These are phyloP conservation scores for Salicornia ramosissima DNA, from an alignment of 148 eudicot species.

Conservation along the genomic window DNA sequence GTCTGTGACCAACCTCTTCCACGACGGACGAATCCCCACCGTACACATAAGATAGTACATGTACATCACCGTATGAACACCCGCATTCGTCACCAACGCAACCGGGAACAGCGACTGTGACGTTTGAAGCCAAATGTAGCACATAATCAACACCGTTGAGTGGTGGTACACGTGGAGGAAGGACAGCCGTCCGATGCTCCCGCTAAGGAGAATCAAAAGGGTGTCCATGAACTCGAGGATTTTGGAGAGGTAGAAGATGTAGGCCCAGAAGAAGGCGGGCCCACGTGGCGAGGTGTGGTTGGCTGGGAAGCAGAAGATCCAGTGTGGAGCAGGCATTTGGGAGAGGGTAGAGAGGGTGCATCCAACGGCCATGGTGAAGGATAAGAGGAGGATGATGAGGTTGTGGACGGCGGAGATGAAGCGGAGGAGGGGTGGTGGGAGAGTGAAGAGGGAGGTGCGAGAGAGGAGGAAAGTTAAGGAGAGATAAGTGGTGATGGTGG, in stretches of 20 bases:
- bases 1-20: slow-evolving; percentile 83
- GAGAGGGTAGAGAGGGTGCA: slow-evolving; percentile 54
- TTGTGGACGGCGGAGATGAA: slow-evolving; percentile 47
- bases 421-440: slow-evolving; percentile 43
- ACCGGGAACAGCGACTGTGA: slow-evolving; percentile 60
- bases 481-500: slow-evolving; percentile 53
- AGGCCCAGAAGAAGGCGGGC: slow-evolving; percentile 79
- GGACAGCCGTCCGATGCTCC: slow-evolving; percentile 45
- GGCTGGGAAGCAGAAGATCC: slow-evolving; percentile 72
- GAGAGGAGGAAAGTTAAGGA: slow-evolving; percentile 43
- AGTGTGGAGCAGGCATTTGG: slow-evolving; percentile 30
- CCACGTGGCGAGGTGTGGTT: slow-evolving; percentile 48
- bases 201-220: slow-evolving; percentile 44
- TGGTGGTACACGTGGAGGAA: slow-evolving; percentile 98
- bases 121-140: slow-evolving; percentile 60
- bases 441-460: slow-evolving; percentile 26
- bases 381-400: slow-evolving; percentile 68
- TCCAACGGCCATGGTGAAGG: slow-evolving; percentile 55
- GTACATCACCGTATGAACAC: slow-evolving; percentile 84
- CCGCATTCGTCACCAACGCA: slow-evolving; percentile 68
- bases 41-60: slow-evolving; percentile 61
- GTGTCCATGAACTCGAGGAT: slow-evolving; percentile 77
- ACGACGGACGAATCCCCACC: slow-evolving; percentile 60
- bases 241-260: slow-evolving; percentile 80
- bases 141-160: slow-evolving; percentile 66